phyloP scores from a whole-genome alignment of 768 basidiomycete genomes.

The Termitomyces sp. region DNA sequence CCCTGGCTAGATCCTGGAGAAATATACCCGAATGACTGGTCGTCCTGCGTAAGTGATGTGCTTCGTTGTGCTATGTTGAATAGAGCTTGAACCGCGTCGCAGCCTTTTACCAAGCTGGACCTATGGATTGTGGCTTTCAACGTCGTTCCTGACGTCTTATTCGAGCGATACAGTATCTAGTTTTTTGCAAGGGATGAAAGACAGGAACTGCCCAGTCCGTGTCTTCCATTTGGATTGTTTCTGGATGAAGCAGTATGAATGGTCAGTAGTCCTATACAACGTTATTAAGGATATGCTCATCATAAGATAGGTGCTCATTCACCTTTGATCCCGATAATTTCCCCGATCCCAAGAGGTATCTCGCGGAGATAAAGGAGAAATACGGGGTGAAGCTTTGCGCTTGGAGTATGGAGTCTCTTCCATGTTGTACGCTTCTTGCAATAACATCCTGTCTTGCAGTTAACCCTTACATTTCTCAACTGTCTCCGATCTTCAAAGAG shows the following conservation, averaged over 20 bases:
- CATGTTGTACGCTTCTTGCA: background rate
- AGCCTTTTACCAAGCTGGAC: constrained; percentile 69
- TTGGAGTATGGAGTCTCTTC: constrained; percentile 41
- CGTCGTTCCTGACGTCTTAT: constrained; percentile 70
- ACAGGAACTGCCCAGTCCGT: constrained; percentile 55
- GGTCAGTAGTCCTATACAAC: constrained; percentile 27
- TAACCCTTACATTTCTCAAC: constrained; percentile 71
- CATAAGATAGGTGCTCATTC: constrained; percentile 55
- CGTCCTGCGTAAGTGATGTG: constrained; percentile 43
- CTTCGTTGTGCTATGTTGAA: constrained; percentile 6
- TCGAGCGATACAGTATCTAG: constrained; percentile 62
- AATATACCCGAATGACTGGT: constrained; percentile 57
- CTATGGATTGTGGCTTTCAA: constrained; percentile 74
- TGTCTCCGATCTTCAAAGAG: constrained; percentile 65
- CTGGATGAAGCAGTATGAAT: constrained; percentile 71
- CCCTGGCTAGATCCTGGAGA: constrained; percentile 43
- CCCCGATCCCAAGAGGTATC: constrained; percentile 63
- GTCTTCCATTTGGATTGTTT: constrained; percentile 79
- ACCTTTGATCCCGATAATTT: constrained; percentile 75
- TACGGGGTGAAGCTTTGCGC: constrained; percentile 69
- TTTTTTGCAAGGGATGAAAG: constrained; percentile 68
- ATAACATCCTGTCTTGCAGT: constrained; percentile 29
- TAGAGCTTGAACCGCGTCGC: constrained; percentile 15
- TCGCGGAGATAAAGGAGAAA: constrained; percentile 52
- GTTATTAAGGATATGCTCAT: background rate